A percentile compares a stretch with the other conserved stretches of the same genome.
Conservation (phyloP, 148 eudicot species). For the Suaeda aralocaspica region DNA sequence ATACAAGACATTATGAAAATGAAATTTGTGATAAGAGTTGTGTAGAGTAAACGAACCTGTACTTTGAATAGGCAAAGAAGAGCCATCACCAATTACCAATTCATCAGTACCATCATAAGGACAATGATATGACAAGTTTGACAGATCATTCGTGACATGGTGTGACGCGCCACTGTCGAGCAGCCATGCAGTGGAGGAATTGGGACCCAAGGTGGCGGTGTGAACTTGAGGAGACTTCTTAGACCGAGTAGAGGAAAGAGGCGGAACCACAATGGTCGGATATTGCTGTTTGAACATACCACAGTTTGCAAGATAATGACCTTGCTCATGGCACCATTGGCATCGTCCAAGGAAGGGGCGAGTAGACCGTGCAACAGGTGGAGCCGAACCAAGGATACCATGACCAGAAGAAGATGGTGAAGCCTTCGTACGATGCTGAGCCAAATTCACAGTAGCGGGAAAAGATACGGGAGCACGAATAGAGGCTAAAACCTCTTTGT, state of each 20-base stretch:
- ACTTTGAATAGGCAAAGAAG: not conserved
- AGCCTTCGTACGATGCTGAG: too few species aligned
- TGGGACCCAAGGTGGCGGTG: not conserved
- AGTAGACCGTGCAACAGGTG: too few species aligned
- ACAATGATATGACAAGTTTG: not conserved
- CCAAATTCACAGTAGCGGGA: too few species aligned
- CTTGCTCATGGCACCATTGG: not conserved
- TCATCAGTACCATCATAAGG: not conserved
- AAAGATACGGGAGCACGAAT: too few species aligned
- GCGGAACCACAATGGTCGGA: not conserved
- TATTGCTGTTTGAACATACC: not conserved
- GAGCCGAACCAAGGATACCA: too few species aligned
- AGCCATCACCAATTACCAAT: not conserved
- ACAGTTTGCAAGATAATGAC: not conserved
- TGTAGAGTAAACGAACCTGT: not conserved
- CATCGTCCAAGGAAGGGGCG: not conserved
- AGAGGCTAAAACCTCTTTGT: too few species aligned
- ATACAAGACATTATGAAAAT: too few species aligned
- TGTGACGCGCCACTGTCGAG: not conserved
- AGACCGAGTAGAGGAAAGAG: not conserved
- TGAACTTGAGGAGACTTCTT: not conserved
- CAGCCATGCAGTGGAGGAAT: not conserved
- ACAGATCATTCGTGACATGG: conserved; percentile 1
- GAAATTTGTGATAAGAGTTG: too few species aligned
- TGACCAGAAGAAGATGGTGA: too few species aligned